Base-by-base conservation (phyloP, 2,329 filamentous ascomycete genomes). In the Gliomastix tumulicola region DNA sequence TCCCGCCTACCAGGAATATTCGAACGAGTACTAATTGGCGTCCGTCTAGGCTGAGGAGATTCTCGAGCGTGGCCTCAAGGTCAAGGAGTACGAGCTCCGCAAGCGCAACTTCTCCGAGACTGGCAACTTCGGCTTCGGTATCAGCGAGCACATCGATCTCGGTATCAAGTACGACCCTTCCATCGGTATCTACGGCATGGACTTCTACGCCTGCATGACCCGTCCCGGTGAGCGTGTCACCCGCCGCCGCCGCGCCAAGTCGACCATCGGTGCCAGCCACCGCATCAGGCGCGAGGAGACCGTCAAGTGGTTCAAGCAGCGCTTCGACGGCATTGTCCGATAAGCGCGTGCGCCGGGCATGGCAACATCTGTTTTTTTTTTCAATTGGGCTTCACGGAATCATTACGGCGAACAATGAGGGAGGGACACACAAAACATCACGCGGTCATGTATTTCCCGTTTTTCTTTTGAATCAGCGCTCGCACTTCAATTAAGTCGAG, bases 201-300 rank as follows among this genome's bases (percentile, higher is more conserved):
- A 98, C 76, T 98, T 98, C 76, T 98, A 96, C 85, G 89, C 84
- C 86, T 97, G 90, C 88, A 98, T 98, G 92, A 95, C 88, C 77
- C 89, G 92, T 62, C 92, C 90, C 60, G 92, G 92, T 75, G 89
- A 95, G 81, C 89, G 92, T 67, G 88, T 98, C 65, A 84, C 87
- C 67, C 90, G 88, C 77, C 88, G 92, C 64, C 84, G 90, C 67
- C 88, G 90, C 62, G 81, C 75, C 74, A 85, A 94, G 81, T 76
- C 80, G 75, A 78, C 70, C 60, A 83, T 98, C 63, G 92, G 92
- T 63, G 65, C 85, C 62, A 76, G 70, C 69, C 92, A 98, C 85
- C 80, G 82, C 64, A 95, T 98, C 82, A 87, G 80, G 81, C 84
- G 88, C 63, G 71, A 79, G 49, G 92, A 98, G 82, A 96, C 89